phyloP scores from a whole-genome alignment of 805 yeast genomes.

The Starmerella stellata region DNA sequence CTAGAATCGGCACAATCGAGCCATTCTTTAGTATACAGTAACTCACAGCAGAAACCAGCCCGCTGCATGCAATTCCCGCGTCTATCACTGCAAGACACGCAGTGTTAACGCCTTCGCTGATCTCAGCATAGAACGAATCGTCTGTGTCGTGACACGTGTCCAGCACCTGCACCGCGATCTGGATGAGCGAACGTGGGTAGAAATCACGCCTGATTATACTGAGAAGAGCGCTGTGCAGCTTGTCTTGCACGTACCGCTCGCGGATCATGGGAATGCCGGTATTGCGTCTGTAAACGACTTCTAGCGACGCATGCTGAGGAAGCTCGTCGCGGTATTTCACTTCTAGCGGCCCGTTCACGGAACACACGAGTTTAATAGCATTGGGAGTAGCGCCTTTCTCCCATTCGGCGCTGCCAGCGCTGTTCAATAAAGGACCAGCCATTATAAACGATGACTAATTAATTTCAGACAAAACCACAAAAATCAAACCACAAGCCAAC shows the following conservation, averaged over 20 bases:
- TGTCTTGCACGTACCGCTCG: constrained; percentile 60
- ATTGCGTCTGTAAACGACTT: constrained; percentile 61
- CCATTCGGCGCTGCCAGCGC: constrained; percentile 65
- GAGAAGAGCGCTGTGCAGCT: constrained; percentile 42
- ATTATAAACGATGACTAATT: no score
- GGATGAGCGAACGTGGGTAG: constrained; percentile 66
- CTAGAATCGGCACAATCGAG: constrained; percentile 29
- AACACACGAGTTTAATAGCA: constrained; percentile 28
- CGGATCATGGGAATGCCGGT: constrained; percentile 53
- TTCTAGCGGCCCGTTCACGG: constrained; percentile 86
- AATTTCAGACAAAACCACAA: no score
- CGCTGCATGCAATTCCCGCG: constrained; percentile 52
- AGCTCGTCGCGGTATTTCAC: constrained; percentile 65
- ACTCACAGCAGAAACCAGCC: constrained; percentile 43
- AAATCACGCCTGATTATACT: constrained; percentile 40
- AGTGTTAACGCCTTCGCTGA: constrained; percentile 57
- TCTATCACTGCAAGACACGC: constrained; percentile 58
- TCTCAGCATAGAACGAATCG: constrained; percentile 28
- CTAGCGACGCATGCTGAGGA: constrained; percentile 62
- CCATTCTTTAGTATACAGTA: constrained; percentile 23
- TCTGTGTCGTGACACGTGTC: constrained; percentile 27
- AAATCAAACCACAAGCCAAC: no score
- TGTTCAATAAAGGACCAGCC: constrained; percentile 32
- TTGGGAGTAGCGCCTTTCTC: constrained; percentile 22
- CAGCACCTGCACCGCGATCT: constrained; percentile 47